Evolutionary conservation across 75 land plant species (phyloP).

Genomic region (Larix kaempferi): DNA sequence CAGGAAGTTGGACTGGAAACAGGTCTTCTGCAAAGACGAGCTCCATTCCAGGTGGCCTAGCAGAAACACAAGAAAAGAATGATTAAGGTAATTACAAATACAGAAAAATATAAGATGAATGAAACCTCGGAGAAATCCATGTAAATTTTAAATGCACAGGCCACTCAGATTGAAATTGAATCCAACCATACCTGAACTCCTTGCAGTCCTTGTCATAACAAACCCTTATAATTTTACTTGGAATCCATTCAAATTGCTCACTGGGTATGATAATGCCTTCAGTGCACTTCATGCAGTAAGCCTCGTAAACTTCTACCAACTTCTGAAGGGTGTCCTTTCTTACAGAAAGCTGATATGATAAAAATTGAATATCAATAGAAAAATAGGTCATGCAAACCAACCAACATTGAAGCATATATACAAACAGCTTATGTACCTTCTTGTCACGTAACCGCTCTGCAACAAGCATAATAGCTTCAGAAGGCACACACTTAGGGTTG

Average conservation of each 20-base stretch:
- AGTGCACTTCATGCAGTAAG: constrained; percentile 58
- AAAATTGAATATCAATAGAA: background rate
- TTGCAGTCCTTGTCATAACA: constrained; percentile 79
- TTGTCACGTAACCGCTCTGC: constrained; percentile 89
- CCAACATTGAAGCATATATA: constrained; percentile 9
- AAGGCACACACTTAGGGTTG: constrained; percentile 42
- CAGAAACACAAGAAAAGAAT: background rate
- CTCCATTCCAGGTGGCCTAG: constrained; percentile 83
- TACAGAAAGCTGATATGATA: constrained; percentile 53
- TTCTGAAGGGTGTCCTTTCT: constrained; percentile 69
- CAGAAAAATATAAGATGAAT: background rate
- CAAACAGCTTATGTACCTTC: constrained; percentile 47
- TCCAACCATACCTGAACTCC: constrained; percentile 61
- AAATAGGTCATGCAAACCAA: background rate
- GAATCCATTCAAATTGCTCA: constrained; percentile 80
- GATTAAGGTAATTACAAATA: background rate
- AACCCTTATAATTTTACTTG: constrained; percentile 67
- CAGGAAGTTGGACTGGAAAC: constrained; percentile 60
- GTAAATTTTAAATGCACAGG: background rate
- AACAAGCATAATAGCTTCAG: constrained; percentile 42
- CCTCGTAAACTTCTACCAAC: constrained; percentile 60
- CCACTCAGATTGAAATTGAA: background rate
- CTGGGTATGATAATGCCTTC: constrained; percentile 30
- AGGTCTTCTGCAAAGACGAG: constrained; percentile 68
- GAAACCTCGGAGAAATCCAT: background rate